These are phyloP conservation scores for Picea abies DNA, from an alignment of 83 land plant species.

Conservation along the genomic window DNA sequence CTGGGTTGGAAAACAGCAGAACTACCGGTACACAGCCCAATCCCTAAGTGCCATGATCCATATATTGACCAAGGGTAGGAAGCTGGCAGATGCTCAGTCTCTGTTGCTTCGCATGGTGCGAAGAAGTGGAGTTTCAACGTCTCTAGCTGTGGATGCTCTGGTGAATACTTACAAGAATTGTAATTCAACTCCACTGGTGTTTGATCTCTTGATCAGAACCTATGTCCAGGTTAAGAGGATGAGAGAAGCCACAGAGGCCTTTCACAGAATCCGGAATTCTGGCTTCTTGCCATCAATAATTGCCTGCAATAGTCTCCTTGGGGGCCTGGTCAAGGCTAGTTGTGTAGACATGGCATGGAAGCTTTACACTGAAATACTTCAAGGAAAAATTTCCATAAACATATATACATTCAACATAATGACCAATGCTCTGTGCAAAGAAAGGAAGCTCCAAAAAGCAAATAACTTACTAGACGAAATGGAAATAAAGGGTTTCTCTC, in stretches of 20 bases:
- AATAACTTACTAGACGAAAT: conserved; percentile 42
- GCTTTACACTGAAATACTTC: conserved; percentile 42
- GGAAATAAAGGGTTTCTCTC: conserved; percentile 48
- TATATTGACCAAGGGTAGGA: conserved; percentile 27
- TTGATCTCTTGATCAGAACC: conserved; percentile 66
- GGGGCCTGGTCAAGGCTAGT: conserved; percentile 56
- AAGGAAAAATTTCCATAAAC: conserved; percentile 46
- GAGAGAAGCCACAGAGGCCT: conserved; percentile 61
- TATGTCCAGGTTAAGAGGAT: conserved; percentile 64
- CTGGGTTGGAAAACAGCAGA: conserved; percentile 8
- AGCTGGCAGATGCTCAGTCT: conserved; percentile 52
- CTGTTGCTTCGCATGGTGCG: conserved; percentile 63
- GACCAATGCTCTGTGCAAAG: conserved; percentile 57
- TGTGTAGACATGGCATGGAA: conserved; percentile 69
- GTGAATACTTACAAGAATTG: conserved; percentile 20
- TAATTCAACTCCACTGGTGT: conserved; percentile 28
- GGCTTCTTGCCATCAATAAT: conserved; percentile 44
- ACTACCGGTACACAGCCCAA: conserved; percentile 33
- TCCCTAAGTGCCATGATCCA: conserved; percentile 57
- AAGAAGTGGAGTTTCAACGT: conserved; percentile 46
- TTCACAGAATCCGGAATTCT: conserved; percentile 31
- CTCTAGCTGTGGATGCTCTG: conserved; percentile 40
- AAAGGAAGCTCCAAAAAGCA: conserved; percentile 40
- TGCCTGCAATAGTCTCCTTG: conserved; percentile 67
- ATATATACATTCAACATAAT: conserved; percentile 69